Percentiles rank a stretch among this genome's conserved stretches.
These are phyloP conservation scores for Miscanthus lutarioriparius DNA, from an alignment of 176 grass and related monocot species.

Conservation along the genomic window DNA sequence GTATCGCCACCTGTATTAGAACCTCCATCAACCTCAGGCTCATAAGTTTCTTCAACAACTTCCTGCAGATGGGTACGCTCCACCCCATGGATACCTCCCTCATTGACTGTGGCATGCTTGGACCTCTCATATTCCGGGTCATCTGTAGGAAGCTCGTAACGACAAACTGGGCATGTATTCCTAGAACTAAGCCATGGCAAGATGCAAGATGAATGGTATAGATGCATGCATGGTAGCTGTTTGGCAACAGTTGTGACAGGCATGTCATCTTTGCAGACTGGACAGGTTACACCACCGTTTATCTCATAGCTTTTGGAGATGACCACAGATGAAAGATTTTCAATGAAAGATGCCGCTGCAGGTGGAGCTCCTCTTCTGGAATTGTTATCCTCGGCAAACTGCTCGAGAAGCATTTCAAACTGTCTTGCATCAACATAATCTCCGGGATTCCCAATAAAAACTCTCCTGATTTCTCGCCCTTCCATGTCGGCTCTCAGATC, in stretches of 20 bases:
- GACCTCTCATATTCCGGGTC: conserved; percentile 68
- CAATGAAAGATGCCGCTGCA: conserved; percentile 49
- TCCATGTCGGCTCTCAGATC: conserved; percentile 38
- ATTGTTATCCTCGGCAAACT: conserved; percentile 64
- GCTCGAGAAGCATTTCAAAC: conserved; percentile 77
- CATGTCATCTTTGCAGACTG: conserved; percentile 85
- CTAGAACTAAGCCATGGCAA: conserved; percentile 75
- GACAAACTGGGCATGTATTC: conserved; percentile 91
- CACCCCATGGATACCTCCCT: conserved; percentile 20
- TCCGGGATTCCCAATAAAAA: conserved; percentile 55
- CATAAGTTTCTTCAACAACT: conserved; percentile 48
- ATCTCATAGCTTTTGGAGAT: conserved; percentile 56
- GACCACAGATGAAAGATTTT: conserved; percentile 57
- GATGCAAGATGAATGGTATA: conserved; percentile 84
- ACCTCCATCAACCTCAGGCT: conserved; percentile 38
- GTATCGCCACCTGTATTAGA: conserved; percentile 14
- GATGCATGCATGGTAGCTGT: conserved; percentile 74
- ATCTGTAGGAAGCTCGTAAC: conserved; percentile 81
- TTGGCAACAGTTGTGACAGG: conserved; percentile 47
- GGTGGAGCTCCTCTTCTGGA: conserved; percentile 78
- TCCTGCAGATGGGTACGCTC: conserved; percentile 1
- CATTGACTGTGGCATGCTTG: conserved; percentile 41
- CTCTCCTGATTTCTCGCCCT: conserved; percentile 33
- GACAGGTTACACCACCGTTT: conserved; percentile 63
- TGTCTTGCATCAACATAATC: conserved; percentile 78